Base-by-base conservation (phyloP, 2,329 filamentous ascomycete genomes). In the Cytospora schulzeri region DNA sequence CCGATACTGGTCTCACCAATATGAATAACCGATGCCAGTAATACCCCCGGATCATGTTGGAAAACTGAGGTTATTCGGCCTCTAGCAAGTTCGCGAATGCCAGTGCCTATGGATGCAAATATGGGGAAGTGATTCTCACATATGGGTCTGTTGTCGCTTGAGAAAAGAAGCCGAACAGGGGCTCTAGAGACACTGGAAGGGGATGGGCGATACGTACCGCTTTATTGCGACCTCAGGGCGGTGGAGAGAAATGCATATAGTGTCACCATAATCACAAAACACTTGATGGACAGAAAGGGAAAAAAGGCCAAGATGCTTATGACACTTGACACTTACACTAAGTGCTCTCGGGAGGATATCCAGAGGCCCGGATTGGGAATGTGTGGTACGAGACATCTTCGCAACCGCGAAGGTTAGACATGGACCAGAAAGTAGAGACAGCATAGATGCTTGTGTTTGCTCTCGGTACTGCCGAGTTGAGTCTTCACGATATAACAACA, bases 121-220 rank as follows among this genome's bases (percentile, higher is more conserved):
- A 56, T 62, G 52, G 52, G 29, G 60, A 56, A 56, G 55, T 62
- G 52, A 50, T 29, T 52, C 35, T 33, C 54, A 24, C 33, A 51
- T 29, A 62, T 62, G 60, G 60, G 52, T 62, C 52, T 62, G 38
- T 52, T 22, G 60, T 62, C 52, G 60, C 52, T 52, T 62, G 31
- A 45, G 52, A 56, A 31, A 50, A 56, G 52, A 62, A 35, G 60
- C 60, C 60, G 60, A 56, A 62, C 35, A 56, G 52, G 38, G 52
- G 56, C 38, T 33, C 60, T 56, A 38, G 22, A 35, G 12, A 53
- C 50, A 26, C 28, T 54, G 35, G 60, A 51, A 50, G 7, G 28
- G 28, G 9, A 35, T 22, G 24, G 19, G 24, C 19, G 38, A 62
- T 56, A 35, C 41, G 28, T 56, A 62, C 45, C 9, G 9, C 8